Evolutionary conservation across 2,329 filamentous ascomycete species (phyloP), one percentile per base, ranked within the genome.

Genomic region (Zelopaecilomyces penicillatus): DNA sequence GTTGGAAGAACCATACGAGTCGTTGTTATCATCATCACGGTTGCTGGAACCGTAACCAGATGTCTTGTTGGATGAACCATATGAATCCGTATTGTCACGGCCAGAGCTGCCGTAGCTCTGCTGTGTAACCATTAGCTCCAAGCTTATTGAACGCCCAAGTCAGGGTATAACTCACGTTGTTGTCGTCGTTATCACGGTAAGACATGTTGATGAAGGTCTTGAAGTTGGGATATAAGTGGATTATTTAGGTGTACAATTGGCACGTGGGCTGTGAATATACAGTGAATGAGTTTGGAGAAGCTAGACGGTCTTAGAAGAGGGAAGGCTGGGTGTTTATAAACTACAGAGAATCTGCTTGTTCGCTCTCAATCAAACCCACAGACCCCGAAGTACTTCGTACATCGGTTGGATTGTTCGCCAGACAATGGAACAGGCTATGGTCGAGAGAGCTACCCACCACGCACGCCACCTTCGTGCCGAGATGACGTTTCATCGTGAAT

Each of bases 161-260:
- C 19, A 19, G 19, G 19, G 19, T 19, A 19, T 7, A 28, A 48
- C 60, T 59, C 51, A 63, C 62, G 57, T 62, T 55, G 51, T 64
- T 41, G 47, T 55, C 51, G 46, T 63, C 61, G 64, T 70, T 65
- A 50, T 65, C 59, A 56, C 64, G 61, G 65, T 68, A 72, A 66
- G 71, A 74, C 71, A 74, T 70, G 44, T 31, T 66, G 54, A 51
- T 39, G n/a, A 30, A 19, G 36, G 19, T 31, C 37, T 48, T 42
- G 26, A 41, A 44, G 10, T 28, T 39, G 26, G 11, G 5, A 5
- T 9, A 32, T 38, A 36, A 7, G 8, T 37, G 19, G 19, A 19
- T 19, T 19, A 19, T 19, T 19, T 19, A 19, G 19, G 19, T 19
- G 19, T 19, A 19, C 19, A 19, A 19, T 19, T 19, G 19, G 19